A percentile compares a stretch with the other conserved stretches of the same genome.
These are phyloP conservation scores for Mycena maculata DNA, from an alignment of 768 basidiomycete genomes.

Conservation along the genomic window DNA sequence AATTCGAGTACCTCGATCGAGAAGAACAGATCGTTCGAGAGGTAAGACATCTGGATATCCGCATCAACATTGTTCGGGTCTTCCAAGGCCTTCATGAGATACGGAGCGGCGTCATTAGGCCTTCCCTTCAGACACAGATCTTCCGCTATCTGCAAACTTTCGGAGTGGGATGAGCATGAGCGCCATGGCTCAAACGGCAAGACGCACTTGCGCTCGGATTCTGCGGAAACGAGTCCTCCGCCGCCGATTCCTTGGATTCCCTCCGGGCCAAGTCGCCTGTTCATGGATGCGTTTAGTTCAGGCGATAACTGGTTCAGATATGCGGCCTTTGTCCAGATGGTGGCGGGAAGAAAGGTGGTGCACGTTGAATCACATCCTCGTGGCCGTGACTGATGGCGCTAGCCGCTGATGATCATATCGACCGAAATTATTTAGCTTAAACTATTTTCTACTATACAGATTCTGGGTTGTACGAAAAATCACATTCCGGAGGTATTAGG, in stretches of 20 bases:
- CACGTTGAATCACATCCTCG: too few relatives aligned
- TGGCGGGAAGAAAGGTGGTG: too few relatives aligned
- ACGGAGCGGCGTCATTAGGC: constrained; percentile 51
- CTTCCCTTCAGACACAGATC: constrained; percentile 47
- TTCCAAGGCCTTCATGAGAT: constrained; percentile 52
- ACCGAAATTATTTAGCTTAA: too few relatives aligned
- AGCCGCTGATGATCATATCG: too few relatives aligned
- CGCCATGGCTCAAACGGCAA: background rate
- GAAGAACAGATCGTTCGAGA: constrained; percentile 42
- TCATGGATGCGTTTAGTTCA: constrained; percentile 30
- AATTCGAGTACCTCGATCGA: constrained; percentile 42
- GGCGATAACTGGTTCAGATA: too few relatives aligned
- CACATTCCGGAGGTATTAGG: background rate
- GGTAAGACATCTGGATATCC: constrained; percentile 49
- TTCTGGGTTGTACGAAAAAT: too few relatives aligned
- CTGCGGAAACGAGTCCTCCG: constrained; percentile 40
- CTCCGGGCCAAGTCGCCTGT: constrained; percentile 39
- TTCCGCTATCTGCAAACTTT: constrained; percentile 52
- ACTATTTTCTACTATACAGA: too few relatives aligned
- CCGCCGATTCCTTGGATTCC: constrained; percentile 41
- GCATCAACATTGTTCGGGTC: constrained; percentile 56
- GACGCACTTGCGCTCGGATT: constrained; percentile 44
- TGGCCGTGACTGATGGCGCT: too few relatives aligned
- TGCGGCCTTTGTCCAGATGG: too few relatives aligned
- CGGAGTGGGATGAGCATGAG: background rate